These are phyloP conservation scores for Pyrenophora seminiperda DNA, from an alignment of 2,329 filamentous ascomycete genomes.

Conservation along the genomic window DNA sequence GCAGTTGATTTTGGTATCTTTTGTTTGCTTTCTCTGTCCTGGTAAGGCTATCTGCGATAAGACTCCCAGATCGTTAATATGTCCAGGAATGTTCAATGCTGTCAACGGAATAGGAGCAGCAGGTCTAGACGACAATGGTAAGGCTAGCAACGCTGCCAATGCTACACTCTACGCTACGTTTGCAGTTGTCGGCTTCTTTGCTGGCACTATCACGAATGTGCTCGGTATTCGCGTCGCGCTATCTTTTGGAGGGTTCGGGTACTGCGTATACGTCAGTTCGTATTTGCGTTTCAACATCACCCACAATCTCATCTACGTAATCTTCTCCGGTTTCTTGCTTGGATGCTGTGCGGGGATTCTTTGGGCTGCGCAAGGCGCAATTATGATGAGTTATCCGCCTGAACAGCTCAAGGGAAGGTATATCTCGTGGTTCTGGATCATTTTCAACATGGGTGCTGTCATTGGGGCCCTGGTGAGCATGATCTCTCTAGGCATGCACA, in stretches of 20 bases:
- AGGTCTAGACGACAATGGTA: conserved; percentile 52
- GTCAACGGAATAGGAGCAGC: conserved; percentile 53
- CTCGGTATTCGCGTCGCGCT: conserved; percentile 70
- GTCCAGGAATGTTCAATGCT: conserved; percentile 54
- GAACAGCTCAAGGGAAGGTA: background rate
- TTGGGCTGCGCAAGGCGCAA: conserved; percentile 78
- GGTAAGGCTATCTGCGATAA: conserved; percentile 22
- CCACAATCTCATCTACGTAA: conserved; percentile 68
- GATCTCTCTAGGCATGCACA: background rate
- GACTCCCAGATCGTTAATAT: conserved; percentile 6
- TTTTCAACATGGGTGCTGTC: conserved; percentile 1
- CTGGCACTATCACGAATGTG: conserved; percentile 72
- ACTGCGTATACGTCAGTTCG: conserved; percentile 71
- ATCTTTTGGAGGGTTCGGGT: conserved; percentile 73
- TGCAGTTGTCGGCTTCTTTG: conserved; percentile 65
- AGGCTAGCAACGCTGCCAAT: conserved; percentile 64
- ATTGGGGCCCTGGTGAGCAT: conserved; percentile 61
- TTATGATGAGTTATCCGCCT: conserved; percentile 59
- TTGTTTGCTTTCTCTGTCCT: conserved; percentile 57
- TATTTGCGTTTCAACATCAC: conserved; percentile 72
- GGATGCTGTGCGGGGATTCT: conserved; percentile 77
- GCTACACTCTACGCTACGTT: conserved; percentile 73
- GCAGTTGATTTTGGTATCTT: conserved; percentile 53
- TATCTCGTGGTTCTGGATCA: conserved; percentile 2
- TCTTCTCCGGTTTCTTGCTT: conserved; percentile 74